Evolutionary conservation across 768 basidiomycete genomes (phyloP).

Genomic region (Mycena amicta): DNA sequence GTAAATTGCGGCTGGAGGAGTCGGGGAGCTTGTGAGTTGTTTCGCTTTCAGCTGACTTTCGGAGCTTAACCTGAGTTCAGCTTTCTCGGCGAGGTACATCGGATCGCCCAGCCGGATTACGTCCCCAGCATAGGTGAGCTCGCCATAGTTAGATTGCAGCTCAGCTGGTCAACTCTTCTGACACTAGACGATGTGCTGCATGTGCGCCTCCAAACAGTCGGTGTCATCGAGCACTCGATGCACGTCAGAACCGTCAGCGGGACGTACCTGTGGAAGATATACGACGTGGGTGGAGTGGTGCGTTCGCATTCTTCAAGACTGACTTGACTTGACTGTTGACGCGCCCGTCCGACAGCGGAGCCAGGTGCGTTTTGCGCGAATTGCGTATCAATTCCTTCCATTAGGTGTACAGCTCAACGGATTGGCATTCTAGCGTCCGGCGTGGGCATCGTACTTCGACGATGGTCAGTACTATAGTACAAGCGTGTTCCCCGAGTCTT

Average conservation of each 20-base stretch:
- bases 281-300: conserved; percentile 84
- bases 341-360: conserved; percentile 53
- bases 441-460: conserved; percentile 86
- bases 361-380: conserved; percentile 45
- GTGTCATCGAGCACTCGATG: conserved; percentile 77
- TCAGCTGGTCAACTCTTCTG: background rate
- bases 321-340: conserved; percentile 12
- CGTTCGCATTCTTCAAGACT: conserved; percentile 31
- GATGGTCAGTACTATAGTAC: conserved; percentile 65
- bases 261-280: conserved; percentile 75
- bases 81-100: conserved; percentile 66
- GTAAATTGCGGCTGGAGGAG: conserved; percentile 72
- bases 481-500: conserved; percentile 2
- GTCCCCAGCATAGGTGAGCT: conserved; percentile 64
- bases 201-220: conserved; percentile 79
- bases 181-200: conserved; percentile 72
- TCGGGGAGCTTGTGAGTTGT: conserved; percentile 70
- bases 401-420: conserved; percentile 13
- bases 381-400: background rate
- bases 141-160: too few relatives aligned
- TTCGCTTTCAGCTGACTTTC: conserved; percentile 10
- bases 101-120: conserved; percentile 71
- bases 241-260: conserved; percentile 64
- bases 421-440: conserved; percentile 58
- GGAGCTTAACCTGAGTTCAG: conserved; percentile 37